A percentile compares a stretch with the other conserved stretches of the same genome.
Conservation (phyloP, 2,329 filamentous ascomycete species). For the Huntiella omanensis region DNA sequence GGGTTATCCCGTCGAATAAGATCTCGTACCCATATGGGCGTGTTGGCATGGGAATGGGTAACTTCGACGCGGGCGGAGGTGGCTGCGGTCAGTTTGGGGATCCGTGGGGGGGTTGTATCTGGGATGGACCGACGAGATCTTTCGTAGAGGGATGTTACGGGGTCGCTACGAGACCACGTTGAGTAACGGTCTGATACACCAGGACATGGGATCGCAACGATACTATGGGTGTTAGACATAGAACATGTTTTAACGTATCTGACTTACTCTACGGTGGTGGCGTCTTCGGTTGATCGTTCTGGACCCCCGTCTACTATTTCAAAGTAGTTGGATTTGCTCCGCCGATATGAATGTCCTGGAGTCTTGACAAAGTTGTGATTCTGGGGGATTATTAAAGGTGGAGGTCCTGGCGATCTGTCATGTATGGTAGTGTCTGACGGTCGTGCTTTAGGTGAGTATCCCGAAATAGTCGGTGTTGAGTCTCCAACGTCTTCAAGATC, state of each 20-base stretch:
- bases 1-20: slow-evolving; percentile 29
- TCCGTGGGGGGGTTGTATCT: slow-evolving; percentile 18
- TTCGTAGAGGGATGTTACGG: slow-evolving; percentile 12
- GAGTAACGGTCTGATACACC: slow-evolving; percentile 29
- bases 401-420: no score
- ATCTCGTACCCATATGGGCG: slow-evolving; percentile 32
- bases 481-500: no score
- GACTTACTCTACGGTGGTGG: slow-evolving; percentile 5
- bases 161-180: slow-evolving; percentile 32
- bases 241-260: not conserved
- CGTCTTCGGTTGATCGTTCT: not conserved
- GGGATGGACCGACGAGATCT: slow-evolving; percentile 26
- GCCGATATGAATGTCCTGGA: not conserved
- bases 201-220: slow-evolving; percentile 34
- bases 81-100: slow-evolving; percentile 15
- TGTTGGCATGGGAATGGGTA: slow-evolving; percentile 18
- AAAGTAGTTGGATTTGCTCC: slow-evolving; percentile 2
- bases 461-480: no score
- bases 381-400: no score
- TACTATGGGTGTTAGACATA: slow-evolving; percentile 11
- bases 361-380: no score
- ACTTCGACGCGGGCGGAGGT: slow-evolving; percentile 12
- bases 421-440: no score
- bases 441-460: no score
- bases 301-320: slow-evolving; percentile 4